Percentiles rank a stretch among this genome's conserved stretches.
phyloP scores from a whole-genome alignment of 2,329 filamentous ascomycete species.

The Myotisia sp. region DNA sequence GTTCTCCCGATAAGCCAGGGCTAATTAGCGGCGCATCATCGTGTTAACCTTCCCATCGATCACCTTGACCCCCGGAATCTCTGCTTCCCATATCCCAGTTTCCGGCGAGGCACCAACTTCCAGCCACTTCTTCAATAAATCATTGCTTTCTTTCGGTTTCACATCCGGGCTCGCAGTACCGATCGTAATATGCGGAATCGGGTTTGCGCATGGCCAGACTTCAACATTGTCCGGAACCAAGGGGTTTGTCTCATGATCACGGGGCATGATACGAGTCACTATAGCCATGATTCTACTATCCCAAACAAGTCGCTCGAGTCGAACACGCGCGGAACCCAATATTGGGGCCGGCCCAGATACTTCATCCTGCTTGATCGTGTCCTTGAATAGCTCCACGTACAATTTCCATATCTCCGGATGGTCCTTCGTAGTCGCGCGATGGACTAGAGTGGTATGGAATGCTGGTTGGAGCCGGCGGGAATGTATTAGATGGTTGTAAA shows the following conservation, averaged over 20 bases:
- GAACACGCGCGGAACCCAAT: constrained; percentile 31
- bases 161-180: constrained; percentile 61
- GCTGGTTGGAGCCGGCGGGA: constrained; percentile 61
- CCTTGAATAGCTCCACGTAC: constrained; percentile 48
- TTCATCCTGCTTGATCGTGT: constrained; percentile 19
- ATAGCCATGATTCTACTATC: constrained; percentile 83
- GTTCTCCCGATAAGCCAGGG: no score
- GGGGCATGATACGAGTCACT: constrained; percentile 53
- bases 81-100: constrained; percentile 42
- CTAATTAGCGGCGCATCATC: constrained; percentile 27
- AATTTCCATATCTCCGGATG: constrained; percentile 60
- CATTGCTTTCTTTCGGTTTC: constrained; percentile 92
- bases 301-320: constrained; percentile 58
- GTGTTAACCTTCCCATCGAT: constrained; percentile 42
- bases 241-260: constrained; percentile 26
- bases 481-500: constrained; percentile 64
- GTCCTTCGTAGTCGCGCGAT: constrained; percentile 50
- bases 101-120: constrained; percentile 38
- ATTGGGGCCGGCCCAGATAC: constrained; percentile 20
- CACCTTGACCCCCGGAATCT: constrained; percentile 41
- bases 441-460: constrained; percentile 91
- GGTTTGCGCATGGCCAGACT: constrained; percentile 60
- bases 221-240: not conserved
- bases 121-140: constrained; percentile 63
- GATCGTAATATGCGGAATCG: constrained; percentile 73